Base-by-base conservation (phyloP, 345 rosid genomes). In the Populus alba region DNA sequence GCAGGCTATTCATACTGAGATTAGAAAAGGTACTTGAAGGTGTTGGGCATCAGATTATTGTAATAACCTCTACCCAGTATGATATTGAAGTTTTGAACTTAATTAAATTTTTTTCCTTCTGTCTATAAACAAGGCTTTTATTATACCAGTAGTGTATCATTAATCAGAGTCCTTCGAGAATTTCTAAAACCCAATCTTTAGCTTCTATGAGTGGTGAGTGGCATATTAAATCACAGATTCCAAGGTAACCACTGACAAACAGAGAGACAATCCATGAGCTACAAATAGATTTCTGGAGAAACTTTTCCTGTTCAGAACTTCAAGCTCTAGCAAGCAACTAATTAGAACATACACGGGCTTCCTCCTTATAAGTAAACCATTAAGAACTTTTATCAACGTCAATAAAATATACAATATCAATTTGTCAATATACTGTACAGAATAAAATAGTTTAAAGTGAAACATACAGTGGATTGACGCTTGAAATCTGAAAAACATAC, bases 351-450 rank as follows among this genome's bases (percentile, higher is more conserved):
- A 69, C 1, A 70, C 7, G 20, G n/a, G 47, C 61, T 43, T 8
- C 67, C 59, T 69, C 9, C 35, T 33, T 33, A 77, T n/a, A 71
- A 35, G 66, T n/a, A 76, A 68, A 49, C 13, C 11, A 68, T 37
- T 47, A 27, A 23, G 66, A 15, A 33, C 33, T 62, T 35, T 39
- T 8, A 9, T 38, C 6, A 37, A n/a, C n/a, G 33, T 7, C 59
- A 12, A 17, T 22, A 25, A 9, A 65, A 33, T 63, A 25, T 11
- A 27, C 7, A 27, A 31, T 63, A 63, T 23, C 16, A 63, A 13
- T 63, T 49, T 72, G 53, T 37, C 68, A 74, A 45, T 69, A 74
- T 74, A 23, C n/a, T n/a, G 22, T 9, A 62, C 23, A 63, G 15
- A 27, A 66, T 47, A 31, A 66, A 51, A 37, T 23, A 57, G 6